phyloP scores from a whole-genome alignment of 805 yeast genomes.

The Torulaspora indica region DNA sequence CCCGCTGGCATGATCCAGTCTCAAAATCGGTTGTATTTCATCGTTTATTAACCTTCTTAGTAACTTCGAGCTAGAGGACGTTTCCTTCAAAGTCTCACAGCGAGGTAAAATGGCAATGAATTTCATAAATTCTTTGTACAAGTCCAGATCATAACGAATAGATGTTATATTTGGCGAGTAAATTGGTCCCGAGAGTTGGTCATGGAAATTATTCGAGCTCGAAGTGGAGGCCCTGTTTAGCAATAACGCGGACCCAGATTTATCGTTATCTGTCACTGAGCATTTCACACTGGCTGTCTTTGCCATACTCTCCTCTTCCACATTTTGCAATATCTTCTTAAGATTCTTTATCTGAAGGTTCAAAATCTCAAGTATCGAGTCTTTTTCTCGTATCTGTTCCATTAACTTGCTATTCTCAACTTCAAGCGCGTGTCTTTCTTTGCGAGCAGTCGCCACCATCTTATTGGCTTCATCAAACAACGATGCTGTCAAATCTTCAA shows the following conservation, averaged over 20 bases:
- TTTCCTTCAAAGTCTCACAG: slow-evolving; percentile 38
- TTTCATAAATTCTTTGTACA: slow-evolving; percentile 38
- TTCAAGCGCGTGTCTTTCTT: slow-evolving; percentile 56
- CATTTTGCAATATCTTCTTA: slow-evolving; percentile 52
- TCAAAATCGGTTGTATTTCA: slow-evolving; percentile 72
- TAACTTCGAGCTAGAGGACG: slow-evolving; percentile 45
- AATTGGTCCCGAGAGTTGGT: slow-evolving; percentile 22
- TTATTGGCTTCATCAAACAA: slow-evolving; percentile 78
- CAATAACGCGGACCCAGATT: slow-evolving; percentile 21
- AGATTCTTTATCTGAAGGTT: slow-evolving; percentile 64
- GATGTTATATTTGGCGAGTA: slow-evolving; percentile 42
- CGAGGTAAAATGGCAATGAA: slow-evolving; percentile 37
- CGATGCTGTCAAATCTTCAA: slow-evolving; percentile 73
- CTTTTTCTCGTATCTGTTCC: slow-evolving; percentile 61
- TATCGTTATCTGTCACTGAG: slow-evolving; percentile 11
- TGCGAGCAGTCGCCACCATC: slow-evolving; percentile 76
- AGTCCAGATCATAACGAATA: slow-evolving; percentile 41
- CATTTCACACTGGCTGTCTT: background rate
- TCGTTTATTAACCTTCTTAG: slow-evolving; percentile 63
- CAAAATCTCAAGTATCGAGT: slow-evolving; percentile 57
- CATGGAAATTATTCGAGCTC: slow-evolving; percentile 11
- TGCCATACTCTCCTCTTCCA: slow-evolving; percentile 36
- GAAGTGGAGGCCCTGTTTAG: slow-evolving; percentile 19
- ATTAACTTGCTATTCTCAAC: slow-evolving; percentile 53
- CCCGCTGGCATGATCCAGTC: slow-evolving; percentile 60